Conservation (phyloP, 2,329 filamentous ascomycete species). For the Cryoendolithus antarcticus region DNA sequence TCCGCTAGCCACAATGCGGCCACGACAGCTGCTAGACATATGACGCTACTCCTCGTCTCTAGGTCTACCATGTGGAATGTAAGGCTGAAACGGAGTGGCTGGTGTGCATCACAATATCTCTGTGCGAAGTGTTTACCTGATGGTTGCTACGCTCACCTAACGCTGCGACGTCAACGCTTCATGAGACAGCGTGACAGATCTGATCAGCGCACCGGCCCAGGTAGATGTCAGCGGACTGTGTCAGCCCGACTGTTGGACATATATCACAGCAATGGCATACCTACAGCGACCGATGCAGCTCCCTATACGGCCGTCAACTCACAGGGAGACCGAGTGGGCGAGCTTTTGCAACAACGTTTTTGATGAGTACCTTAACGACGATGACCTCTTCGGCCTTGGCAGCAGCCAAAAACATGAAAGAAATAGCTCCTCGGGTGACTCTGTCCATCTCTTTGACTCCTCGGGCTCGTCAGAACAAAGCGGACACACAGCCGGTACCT, state of each 20-base stretch:
- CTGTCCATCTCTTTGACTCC: slow-evolving; percentile 36
- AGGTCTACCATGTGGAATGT: slow-evolving; percentile 7
- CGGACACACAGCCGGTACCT: slow-evolving; percentile 31
- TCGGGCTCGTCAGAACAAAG: slow-evolving; percentile 40
- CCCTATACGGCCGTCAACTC: slow-evolving; percentile 29
- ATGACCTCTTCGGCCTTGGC: slow-evolving; percentile 38
- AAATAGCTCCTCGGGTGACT: slow-evolving; percentile 37
- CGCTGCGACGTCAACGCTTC: no score
- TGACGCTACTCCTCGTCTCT: slow-evolving; percentile 2
- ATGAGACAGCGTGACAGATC: no score
- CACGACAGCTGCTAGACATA: slow-evolving; percentile 2
- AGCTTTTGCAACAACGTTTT: slow-evolving; percentile 51
- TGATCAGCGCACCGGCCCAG: no score
- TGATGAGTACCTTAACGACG: slow-evolving; percentile 49
- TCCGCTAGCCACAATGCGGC: slow-evolving; percentile 3
- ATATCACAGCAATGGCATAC: slow-evolving; percentile 2
- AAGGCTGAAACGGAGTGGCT: slow-evolving; percentile 1
- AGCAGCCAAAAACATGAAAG: slow-evolving; percentile 27
- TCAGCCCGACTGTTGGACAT: no score
- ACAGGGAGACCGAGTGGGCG: slow-evolving; percentile 42
- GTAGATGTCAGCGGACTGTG: no score
- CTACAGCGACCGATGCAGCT: slow-evolving; percentile 2
- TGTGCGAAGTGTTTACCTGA: slow-evolving; percentile 2
- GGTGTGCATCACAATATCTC: slow-evolving; percentile 5
- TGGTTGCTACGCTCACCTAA: no score